Evolutionary conservation across 257 asterid species (phyloP).

Genomic region (Verbena officinalis): DNA sequence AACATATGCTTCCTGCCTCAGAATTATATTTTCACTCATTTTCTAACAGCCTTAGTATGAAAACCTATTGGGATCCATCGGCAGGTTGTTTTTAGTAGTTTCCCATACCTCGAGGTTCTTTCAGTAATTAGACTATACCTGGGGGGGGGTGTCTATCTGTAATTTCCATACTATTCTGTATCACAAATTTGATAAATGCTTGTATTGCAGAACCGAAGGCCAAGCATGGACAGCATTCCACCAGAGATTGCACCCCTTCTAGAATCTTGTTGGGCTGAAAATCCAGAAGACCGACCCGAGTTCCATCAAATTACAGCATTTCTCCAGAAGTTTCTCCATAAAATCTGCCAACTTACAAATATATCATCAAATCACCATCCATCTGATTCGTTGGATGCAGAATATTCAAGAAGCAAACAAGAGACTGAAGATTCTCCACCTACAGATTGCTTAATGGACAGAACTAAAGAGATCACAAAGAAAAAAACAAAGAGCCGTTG

Average conservation of each 20-base stretch:
- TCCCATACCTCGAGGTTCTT: no score
- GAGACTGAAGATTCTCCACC: slow-evolving; percentile 34
- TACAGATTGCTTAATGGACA: slow-evolving; percentile 38
- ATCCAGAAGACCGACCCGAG: slow-evolving; percentile 64
- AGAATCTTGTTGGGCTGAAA: slow-evolving; percentile 62
- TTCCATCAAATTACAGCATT: slow-evolving; percentile 48
- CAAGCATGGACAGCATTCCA: slow-evolving; percentile 57
- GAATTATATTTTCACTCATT: no score
- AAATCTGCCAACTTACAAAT: slow-evolving; percentile 16
- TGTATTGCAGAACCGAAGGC: slow-evolving; percentile 57
- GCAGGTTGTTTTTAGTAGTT: no score
- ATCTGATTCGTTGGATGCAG: slow-evolving; percentile 23
- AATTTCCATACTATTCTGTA: no score
- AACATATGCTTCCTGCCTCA: no score
- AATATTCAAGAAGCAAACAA: slow-evolving; percentile 29
- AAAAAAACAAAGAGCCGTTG: slow-evolving; percentile 28
- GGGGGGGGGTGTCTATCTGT: no score
- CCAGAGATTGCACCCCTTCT: slow-evolving; percentile 46
- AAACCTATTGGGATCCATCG: no score
- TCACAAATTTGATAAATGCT: neutral
- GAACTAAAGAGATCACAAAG: slow-evolving; percentile 22
- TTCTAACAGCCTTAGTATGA: no score
- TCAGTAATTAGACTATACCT: no score
- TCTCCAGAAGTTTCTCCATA: slow-evolving; percentile 38
- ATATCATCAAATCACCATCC: slow-evolving; percentile 18